Conservation (phyloP, 1,284 basidiomycete genomes). For the Leccinum solheimii region DNA sequence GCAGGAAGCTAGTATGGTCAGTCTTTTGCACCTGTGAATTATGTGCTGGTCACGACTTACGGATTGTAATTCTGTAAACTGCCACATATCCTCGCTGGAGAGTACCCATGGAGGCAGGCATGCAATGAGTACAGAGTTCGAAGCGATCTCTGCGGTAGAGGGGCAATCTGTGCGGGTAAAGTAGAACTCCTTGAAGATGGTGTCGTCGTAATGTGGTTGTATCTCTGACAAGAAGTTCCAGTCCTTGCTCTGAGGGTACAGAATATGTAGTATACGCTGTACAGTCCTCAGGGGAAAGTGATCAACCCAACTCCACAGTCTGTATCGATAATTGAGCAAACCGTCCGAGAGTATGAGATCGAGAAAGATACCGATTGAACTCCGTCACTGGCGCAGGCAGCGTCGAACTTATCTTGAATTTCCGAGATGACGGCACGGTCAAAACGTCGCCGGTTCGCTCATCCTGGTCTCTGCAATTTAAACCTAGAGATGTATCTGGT, state of each 20-base stretch:
- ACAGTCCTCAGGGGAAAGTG: constrained; percentile 44
- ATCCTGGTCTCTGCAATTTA: constrained; percentile 31
- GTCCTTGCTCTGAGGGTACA: constrained; percentile 37
- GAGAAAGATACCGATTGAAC: constrained; percentile 30
- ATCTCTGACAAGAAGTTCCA: constrained; percentile 35
- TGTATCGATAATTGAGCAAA: constrained; percentile 18
- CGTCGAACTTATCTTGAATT: constrained; percentile 28
- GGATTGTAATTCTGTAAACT: constrained; percentile 37
- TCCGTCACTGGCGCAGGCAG: constrained; percentile 36
- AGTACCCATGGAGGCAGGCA: constrained; percentile 53
- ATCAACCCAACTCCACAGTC: constrained; percentile 42
- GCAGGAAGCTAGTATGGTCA: constrained; percentile 28
- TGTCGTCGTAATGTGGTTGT: constrained; percentile 35
- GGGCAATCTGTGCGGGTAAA: constrained; percentile 35
- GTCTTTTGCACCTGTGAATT: background rate
- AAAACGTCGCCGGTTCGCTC: constrained; percentile 28
- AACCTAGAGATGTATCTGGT: constrained; percentile 31
- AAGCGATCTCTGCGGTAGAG: constrained; percentile 25
- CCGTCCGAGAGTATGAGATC: background rate
- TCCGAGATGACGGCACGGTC: constrained; percentile 36
- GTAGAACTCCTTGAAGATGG: constrained; percentile 38
- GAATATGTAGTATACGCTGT: constrained; percentile 44
- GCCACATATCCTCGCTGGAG: constrained; percentile 40
- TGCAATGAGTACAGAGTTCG: constrained; percentile 39
- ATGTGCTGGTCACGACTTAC: constrained; percentile 28